phyloP scores from a whole-genome alignment of 352 stramenopile species.

The Poterioochromonas sp. region DNA sequence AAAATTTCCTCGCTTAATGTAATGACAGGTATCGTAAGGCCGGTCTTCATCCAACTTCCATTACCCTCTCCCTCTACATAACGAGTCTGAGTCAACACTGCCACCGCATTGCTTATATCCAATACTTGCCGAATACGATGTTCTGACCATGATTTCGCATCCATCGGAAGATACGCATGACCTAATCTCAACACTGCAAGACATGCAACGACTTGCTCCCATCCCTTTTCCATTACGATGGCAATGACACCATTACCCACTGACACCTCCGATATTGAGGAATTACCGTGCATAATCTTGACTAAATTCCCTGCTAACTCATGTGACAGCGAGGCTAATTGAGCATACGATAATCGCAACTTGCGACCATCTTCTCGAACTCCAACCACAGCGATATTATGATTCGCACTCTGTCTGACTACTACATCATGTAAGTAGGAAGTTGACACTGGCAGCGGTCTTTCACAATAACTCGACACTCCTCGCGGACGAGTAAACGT shows the following conservation, averaged over 20 bases:
- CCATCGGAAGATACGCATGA: constrained; percentile 34
- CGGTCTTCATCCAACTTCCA: background rate
- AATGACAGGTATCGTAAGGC: background rate
- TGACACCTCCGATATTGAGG: background rate
- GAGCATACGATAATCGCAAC: background rate
- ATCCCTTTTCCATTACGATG: constrained; percentile 37
- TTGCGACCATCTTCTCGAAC: background rate
- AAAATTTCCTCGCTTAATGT: background rate
- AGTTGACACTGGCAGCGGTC: background rate
- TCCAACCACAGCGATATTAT: background rate
- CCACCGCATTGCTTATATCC: background rate
- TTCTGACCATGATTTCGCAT: constrained; percentile 26
- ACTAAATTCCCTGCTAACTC: background rate
- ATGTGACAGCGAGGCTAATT: background rate
- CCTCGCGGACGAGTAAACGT: background rate
- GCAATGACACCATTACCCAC: background rate
- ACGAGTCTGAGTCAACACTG: background rate
- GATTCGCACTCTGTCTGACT: background rate
- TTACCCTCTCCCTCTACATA: background rate
- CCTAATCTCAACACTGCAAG: constrained; percentile 1
- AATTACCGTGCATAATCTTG: background rate
- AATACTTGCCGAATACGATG: constrained; percentile 7
- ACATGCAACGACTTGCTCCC: constrained; percentile 36
- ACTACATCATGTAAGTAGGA: no score
- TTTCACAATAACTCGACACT: background rate